phyloP scores from a whole-genome alignment of 805 yeast genomes.

The Suhomyces pyralidae region DNA sequence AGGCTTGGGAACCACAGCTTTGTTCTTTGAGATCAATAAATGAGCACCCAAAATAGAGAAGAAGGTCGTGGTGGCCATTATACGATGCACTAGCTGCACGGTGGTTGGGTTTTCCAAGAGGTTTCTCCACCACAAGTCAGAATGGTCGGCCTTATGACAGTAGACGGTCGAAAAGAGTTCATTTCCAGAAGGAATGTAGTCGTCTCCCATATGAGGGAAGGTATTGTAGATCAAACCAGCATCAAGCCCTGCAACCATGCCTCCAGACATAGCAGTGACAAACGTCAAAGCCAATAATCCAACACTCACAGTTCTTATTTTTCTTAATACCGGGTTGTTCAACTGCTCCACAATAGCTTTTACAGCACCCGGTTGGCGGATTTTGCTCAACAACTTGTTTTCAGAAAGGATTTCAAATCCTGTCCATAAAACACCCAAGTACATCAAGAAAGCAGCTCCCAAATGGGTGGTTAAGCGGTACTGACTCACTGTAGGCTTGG shows the following conservation, averaged over 20 bases:
- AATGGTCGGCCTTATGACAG: constrained; percentile 61
- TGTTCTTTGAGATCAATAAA: constrained; percentile 58
- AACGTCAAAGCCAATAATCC: constrained; percentile 70
- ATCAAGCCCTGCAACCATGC: constrained; percentile 96
- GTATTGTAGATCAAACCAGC: constrained; percentile 96
- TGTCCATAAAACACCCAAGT: constrained; percentile 86
- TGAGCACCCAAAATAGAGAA: constrained; percentile 68
- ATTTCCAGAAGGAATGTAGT: constrained; percentile 64
- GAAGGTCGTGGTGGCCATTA: constrained; percentile 79
- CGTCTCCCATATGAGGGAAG: constrained; percentile 95
- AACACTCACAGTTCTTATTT: constrained; percentile 52
- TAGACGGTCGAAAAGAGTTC: constrained; percentile 78
- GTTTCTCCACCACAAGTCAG: constrained; percentile 89
- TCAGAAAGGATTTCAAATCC: constrained; percentile 83
- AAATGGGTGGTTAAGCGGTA: constrained; percentile 91
- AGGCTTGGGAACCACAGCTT: constrained; percentile 51
- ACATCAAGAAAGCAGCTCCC: constrained; percentile 87
- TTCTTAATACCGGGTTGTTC: constrained; percentile 56
- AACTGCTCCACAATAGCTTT: constrained; percentile 53
- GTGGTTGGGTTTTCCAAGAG: constrained; percentile 93
- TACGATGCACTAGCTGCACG: constrained; percentile 88
- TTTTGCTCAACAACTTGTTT: constrained; percentile 53
- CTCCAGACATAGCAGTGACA: constrained; percentile 94
- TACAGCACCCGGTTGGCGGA: constrained; percentile 50
- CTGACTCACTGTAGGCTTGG: constrained; percentile 97